Evolutionary conservation across 2,329 filamentous ascomycete species (phyloP).

Genomic region (Penicillium sp.): DNA sequence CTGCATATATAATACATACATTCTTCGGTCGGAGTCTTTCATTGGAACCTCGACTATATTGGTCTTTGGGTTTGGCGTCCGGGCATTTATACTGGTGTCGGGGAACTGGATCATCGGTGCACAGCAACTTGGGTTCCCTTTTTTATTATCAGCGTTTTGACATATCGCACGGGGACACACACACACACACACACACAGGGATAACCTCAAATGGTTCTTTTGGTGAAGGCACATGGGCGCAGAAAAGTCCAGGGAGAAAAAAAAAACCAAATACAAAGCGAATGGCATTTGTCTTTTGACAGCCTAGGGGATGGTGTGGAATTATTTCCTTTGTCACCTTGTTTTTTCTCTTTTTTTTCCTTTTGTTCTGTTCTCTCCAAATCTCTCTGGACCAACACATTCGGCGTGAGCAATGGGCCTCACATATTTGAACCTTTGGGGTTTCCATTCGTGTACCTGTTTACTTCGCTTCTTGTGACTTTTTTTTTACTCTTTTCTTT

Average conservation of each 20-base stretch:
- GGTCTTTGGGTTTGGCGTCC: constrained; percentile 36
- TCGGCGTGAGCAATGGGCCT: constrained; percentile 17
- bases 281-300: constrained; percentile 15
- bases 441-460: constrained; percentile 43
- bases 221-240: constrained; percentile 3
- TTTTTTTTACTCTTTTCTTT: constrained; percentile 16
- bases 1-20: constrained; percentile 33
- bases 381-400: constrained; percentile 19
- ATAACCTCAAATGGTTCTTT: constrained; percentile 4
- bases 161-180: constrained; percentile 8
- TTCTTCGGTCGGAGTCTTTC: constrained; percentile 23
- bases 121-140: constrained; percentile 18
- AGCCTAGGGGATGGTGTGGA: constrained; percentile 19
- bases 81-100: constrained; percentile 31
- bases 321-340: constrained; percentile 49
- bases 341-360: constrained; percentile 36
- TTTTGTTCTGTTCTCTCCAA: constrained; percentile 18
- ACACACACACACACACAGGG: background rate
- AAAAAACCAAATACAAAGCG: constrained; percentile 16
- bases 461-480: constrained; percentile 35
- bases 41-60: constrained; percentile 26
- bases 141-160: constrained; percentile 9
- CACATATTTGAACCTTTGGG: constrained; percentile 4
- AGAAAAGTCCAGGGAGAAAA: constrained; percentile 13
- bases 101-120: constrained; percentile 21